A percentile compares a stretch with the other conserved stretches of the same genome.
phyloP scores from a whole-genome alignment of 768 basidiomycete species.

The Agaricus sinodeliciosus region DNA sequence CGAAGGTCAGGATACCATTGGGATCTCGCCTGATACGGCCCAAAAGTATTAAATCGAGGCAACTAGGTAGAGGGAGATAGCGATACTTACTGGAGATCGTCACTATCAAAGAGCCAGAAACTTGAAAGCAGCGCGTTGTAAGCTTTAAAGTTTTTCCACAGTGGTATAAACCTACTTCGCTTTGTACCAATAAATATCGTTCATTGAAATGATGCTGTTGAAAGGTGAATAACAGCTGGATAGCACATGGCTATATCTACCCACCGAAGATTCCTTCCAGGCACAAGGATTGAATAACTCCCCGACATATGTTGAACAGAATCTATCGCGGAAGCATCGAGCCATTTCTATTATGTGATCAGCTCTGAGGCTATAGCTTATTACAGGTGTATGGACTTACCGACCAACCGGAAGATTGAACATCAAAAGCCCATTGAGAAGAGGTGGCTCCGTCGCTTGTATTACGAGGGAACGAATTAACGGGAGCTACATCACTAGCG shows the following conservation, averaged over 20 bases:
- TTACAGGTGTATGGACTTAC: conserved; percentile 22
- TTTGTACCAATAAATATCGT: conserved; percentile 58
- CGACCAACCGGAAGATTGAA: conserved; percentile 41
- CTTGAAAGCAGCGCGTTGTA: conserved; percentile 20
- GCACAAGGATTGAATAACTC: conserved; percentile 43
- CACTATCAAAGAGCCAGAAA: conserved; percentile 56
- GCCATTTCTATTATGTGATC: conserved; percentile 32
- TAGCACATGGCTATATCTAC: not conserved
- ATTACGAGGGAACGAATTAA: conserved; percentile 50
- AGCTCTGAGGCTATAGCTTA: not conserved
- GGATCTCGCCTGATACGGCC: conserved; percentile 35
- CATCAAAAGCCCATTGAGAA: conserved; percentile 54
- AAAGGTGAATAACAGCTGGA: not conserved
- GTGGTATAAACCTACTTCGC: conserved; percentile 33
- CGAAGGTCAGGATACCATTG: conserved; percentile 52
- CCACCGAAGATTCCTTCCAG: conserved; percentile 45
- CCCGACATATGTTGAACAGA: conserved; percentile 45
- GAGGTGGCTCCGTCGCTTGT: conserved; percentile 26
- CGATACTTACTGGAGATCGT: conserved; percentile 32
- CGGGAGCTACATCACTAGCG: conserved; percentile 48
- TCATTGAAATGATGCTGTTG: conserved; percentile 49
- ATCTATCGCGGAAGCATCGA: conserved; percentile 32
- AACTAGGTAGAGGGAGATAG: not conserved
- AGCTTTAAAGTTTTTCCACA: not conserved
- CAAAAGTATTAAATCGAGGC: not conserved